phyloP scores from a whole-genome alignment of 108 stramenopile genomes.

The Asterionellopsis glacialis region DNA sequence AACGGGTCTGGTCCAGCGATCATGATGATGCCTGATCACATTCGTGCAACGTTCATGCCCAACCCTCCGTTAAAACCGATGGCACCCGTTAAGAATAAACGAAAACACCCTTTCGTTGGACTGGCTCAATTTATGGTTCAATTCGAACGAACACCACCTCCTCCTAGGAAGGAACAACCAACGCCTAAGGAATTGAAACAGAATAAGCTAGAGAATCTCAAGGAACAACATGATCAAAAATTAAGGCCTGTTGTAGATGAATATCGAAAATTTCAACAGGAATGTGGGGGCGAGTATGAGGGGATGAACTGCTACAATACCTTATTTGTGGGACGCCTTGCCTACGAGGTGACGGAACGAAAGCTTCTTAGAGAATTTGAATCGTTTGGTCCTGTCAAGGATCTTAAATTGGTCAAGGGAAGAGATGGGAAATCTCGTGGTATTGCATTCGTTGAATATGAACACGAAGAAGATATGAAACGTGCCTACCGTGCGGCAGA shows the following conservation, averaged over 20 bases:
- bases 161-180: slow-evolving; percentile 44
- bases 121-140: slow-evolving; percentile 46
- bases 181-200: slow-evolving; percentile 51
- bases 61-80: slow-evolving; percentile 72
- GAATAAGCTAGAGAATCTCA: slow-evolving; percentile 16
- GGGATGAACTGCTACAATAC: slow-evolving; percentile 95
- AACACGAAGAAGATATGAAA: slow-evolving; percentile 86
- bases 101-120: slow-evolving; percentile 45
- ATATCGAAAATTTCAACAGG: slow-evolving; percentile 64
- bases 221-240: slow-evolving; percentile 29
- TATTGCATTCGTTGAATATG: slow-evolving; percentile 96
- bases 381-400: slow-evolving; percentile 84
- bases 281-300: slow-evolving; percentile 55
- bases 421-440: slow-evolving; percentile 55
- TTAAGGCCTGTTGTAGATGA: slow-evolving; percentile 49
- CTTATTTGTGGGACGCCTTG: slow-evolving; percentile 89
- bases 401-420: slow-evolving; percentile 73
- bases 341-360: slow-evolving; percentile 94
- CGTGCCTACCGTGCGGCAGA: slow-evolving; percentile 86
- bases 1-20: slow-evolving; percentile 75
- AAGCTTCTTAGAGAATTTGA: slow-evolving; percentile 93
- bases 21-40: slow-evolving; percentile 87
- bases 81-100: slow-evolving; percentile 43
- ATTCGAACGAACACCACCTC: slow-evolving; percentile 53
- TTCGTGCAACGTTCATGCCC: slow-evolving; percentile 86